A percentile compares a stretch with the other conserved stretches of the same genome.
These are phyloP conservation scores for Keithomyces neogunnii DNA, from an alignment of 2,329 filamentous ascomycete species.

Conservation along the genomic window DNA sequence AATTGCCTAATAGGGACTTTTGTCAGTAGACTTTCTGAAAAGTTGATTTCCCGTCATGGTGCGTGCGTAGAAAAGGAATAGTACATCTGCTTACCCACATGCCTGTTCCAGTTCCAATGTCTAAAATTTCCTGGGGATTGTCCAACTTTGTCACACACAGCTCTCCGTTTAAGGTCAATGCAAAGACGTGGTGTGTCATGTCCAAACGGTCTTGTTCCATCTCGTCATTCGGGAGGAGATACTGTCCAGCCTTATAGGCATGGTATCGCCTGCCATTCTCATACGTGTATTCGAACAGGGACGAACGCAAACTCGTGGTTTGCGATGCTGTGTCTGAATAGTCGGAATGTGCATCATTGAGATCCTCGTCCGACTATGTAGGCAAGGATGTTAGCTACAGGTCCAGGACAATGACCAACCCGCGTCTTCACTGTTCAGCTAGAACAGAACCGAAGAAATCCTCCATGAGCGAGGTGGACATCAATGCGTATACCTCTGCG, in stretches of 20 bases:
- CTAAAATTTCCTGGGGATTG: conserved; percentile 12
- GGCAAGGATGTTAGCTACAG: neutral
- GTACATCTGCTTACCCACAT: conserved; percentile 9
- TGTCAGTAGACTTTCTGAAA: too few relatives aligned
- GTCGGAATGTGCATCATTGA: conserved; percentile 11
- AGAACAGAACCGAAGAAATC: too few relatives aligned
- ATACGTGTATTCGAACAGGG: conserved; percentile 25
- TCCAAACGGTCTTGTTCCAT: conserved; percentile 44
- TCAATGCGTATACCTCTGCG: too few relatives aligned
- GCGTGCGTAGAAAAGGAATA: neutral
- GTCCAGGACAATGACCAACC: too few relatives aligned
- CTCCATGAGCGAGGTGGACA: too few relatives aligned
- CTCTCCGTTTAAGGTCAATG: conserved; percentile 31
- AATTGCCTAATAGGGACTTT: conserved; percentile 29
- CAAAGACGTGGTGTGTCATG: conserved; percentile 44
- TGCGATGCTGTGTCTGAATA: conserved; percentile 12
- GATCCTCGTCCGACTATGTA: conserved; percentile 1
- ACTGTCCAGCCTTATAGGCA: conserved; percentile 24
- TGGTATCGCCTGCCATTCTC: conserved; percentile 32
- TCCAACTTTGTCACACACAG: conserved; percentile 21
- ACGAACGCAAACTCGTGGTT: conserved; percentile 20
- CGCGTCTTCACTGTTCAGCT: too few relatives aligned
- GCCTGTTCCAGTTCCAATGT: conserved; percentile 17
- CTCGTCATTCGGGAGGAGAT: conserved; percentile 16
- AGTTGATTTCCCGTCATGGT: too few relatives aligned